phyloP scores from a whole-genome alignment of 164 flowering plant species.

The Umbilicus rupestris region DNA sequence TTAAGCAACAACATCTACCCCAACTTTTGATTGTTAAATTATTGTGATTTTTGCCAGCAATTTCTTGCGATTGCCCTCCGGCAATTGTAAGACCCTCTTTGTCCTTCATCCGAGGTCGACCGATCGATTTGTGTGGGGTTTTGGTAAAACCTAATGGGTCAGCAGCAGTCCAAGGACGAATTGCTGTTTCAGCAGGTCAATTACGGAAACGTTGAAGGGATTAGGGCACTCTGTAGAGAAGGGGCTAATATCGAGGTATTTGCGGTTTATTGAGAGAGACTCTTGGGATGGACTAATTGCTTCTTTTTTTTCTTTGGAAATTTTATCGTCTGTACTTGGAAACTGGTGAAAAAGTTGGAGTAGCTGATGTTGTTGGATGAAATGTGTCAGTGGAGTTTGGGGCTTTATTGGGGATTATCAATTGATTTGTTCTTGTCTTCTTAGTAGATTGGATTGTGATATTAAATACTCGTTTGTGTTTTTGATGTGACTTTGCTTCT shows the following conservation, averaged over 20 bases:
- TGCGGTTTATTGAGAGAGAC: background rate
- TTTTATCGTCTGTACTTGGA: too few species aligned
- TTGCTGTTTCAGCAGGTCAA: conserved; percentile 47
- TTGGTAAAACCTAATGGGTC: conserved; percentile 34
- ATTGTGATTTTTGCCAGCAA: too few species aligned
- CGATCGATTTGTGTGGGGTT: background rate
- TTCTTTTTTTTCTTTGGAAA: background rate
- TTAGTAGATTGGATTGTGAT: background rate
- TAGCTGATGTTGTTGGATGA: background rate
- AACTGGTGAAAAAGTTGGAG: background rate
- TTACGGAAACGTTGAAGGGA: conserved; percentile 41
- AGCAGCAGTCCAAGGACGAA: conserved; percentile 55
- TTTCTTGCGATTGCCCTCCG: too few species aligned
- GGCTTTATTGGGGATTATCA: too few species aligned
- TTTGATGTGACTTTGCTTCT: background rate
- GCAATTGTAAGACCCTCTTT: background rate
- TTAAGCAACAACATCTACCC: too few species aligned
- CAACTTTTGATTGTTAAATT: too few species aligned
- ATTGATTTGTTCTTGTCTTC: background rate
- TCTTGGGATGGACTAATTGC: background rate
- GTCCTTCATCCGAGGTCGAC: background rate
- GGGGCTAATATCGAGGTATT: conserved; percentile 68
- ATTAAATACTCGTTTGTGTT: background rate
- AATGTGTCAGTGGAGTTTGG: background rate
- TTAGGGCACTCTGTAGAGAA: conserved; percentile 38